Evolutionary conservation across 805 yeast species (phyloP).

Genomic region (Saturnispora silvae): DNA sequence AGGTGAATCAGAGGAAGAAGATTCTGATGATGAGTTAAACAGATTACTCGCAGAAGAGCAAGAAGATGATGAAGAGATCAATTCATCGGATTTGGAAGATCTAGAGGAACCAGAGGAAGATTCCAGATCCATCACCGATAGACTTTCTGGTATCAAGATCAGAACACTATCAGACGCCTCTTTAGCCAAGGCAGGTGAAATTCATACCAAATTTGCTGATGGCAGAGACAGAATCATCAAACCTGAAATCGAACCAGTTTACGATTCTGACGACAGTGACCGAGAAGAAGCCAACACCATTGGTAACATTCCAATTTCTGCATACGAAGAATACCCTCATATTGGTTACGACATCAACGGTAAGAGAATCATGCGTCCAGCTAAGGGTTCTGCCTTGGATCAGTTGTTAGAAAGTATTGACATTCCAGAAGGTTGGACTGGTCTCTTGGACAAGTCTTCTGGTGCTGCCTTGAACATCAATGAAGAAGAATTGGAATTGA

Average conservation of each 20-base stretch:
- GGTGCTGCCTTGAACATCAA: conserved; percentile 77
- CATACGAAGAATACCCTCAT: conserved; percentile 96
- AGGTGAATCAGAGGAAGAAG: conserved; percentile 44
- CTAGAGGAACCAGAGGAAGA: conserved; percentile 27
- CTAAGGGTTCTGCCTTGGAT: conserved; percentile 90
- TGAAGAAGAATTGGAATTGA: conserved; percentile 79
- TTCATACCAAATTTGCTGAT: conserved; percentile 52
- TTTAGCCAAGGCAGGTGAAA: conserved; percentile 23
- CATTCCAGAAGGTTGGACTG: conserved; percentile 98
- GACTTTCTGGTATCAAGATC: conserved; percentile 42
- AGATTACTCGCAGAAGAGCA: conserved; percentile 33
- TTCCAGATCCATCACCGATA: conserved; percentile 40
- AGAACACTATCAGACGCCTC: conserved; percentile 36
- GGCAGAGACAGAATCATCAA: conserved; percentile 68
- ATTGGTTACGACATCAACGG: conserved; percentile 96
- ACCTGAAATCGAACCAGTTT: conserved; percentile 91
- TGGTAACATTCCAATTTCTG: conserved; percentile 86
- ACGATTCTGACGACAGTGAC: conserved; percentile 91
- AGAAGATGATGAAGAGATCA: conserved; percentile 29
- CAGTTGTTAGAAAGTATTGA: conserved; percentile 83
- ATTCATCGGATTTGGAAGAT: conserved; percentile 43
- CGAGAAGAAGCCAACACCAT: conserved; percentile 72
- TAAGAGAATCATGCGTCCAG: conserved; percentile 97
- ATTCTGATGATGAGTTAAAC: conserved; percentile 44
- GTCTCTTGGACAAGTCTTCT: conserved; percentile 79